Conservation (phyloP, 352 stramenopile species). For the Globisporangium orthogonon region DNA sequence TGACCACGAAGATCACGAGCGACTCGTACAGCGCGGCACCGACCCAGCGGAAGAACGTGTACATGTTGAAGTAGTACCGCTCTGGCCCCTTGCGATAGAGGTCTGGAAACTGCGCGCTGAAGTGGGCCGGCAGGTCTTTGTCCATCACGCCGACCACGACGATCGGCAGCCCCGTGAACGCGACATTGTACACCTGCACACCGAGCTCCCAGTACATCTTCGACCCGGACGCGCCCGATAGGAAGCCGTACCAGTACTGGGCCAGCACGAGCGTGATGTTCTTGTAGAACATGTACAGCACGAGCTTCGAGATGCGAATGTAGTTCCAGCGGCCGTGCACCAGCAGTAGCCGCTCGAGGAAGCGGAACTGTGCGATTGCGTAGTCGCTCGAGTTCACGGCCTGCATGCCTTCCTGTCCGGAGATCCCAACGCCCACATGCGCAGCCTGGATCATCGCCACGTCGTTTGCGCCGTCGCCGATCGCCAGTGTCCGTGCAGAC, state of each 20-base stretch:
- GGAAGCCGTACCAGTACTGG: conserved; percentile 91
- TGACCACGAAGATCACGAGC: conserved; percentile 74
- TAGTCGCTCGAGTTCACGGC: conserved; percentile 93
- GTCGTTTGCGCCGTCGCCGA: conserved; percentile 94
- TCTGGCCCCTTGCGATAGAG: conserved; percentile 69
- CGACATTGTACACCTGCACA: conserved; percentile 92
- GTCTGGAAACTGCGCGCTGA: conserved; percentile 67
- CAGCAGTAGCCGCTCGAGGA: conserved; percentile 85
- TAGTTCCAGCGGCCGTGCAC: conserved; percentile 92
- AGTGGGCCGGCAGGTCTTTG: conserved; percentile 72
- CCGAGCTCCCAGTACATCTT: conserved; percentile 77
- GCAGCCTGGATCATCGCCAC: conserved; percentile 94
- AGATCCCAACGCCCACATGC: conserved; percentile 89
- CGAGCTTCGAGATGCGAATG: conserved; percentile 80
- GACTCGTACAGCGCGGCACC: conserved; percentile 71
- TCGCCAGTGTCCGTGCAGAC: conserved; percentile 76
- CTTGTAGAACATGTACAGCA: conserved; percentile 99
- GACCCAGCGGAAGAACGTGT: conserved; percentile 75
- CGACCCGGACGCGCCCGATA: conserved; percentile 87
- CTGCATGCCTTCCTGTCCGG: conserved; percentile 89
- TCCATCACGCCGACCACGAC: conserved; percentile 78
- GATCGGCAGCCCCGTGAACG: conserved; percentile 86
- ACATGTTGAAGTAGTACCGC: conserved; percentile 74
- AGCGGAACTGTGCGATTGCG: conserved; percentile 91
- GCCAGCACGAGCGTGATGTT: conserved; percentile 90